A percentile compares a stretch with the other conserved stretches of the same genome.
These are phyloP conservation scores for Dendrocalamus latiflorus DNA, from an alignment of 202 grass and related monocot species.

Conservation along the genomic window DNA sequence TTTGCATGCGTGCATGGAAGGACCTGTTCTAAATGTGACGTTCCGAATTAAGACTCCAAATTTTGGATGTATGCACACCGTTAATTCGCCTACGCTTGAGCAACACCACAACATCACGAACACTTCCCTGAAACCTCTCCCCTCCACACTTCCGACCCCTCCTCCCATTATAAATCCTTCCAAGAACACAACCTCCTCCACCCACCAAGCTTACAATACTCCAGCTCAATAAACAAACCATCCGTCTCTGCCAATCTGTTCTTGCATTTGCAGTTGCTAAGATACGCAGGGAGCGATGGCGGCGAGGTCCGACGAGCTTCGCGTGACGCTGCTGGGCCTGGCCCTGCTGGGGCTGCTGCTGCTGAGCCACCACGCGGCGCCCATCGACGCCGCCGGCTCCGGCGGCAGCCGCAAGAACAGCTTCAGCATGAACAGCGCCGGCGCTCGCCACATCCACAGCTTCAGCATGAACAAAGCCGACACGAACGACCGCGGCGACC, in stretches of 20 bases:
- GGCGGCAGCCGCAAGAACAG: background rate
- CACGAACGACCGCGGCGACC: accelerated
- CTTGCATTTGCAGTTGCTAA: background rate
- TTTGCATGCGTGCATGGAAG: background rate
- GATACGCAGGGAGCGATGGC: slow-evolving; percentile 13
- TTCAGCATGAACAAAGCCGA: slow-evolving; percentile 39
- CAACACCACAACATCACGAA: slow-evolving; percentile 1
- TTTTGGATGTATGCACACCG: background rate
- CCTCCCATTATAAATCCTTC: slow-evolving; percentile 21
- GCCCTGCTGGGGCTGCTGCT: slow-evolving; percentile 35
- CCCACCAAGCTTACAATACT: background rate
- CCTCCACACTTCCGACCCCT: background rate
- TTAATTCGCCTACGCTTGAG: slow-evolving; percentile 11
- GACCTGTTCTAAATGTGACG: background rate
- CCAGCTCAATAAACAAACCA: slow-evolving; percentile 16
- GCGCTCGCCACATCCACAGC: slow-evolving; percentile 27
- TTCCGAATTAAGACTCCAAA: background rate
- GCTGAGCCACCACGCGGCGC: slow-evolving; percentile 23
- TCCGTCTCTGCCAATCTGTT: background rate
- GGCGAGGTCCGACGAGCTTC: slow-evolving; percentile 39
- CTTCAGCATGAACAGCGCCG: slow-evolving; percentile 29
- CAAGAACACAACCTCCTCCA: background rate
- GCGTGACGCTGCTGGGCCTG: slow-evolving; percentile 32
- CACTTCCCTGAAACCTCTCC: slow-evolving; percentile 26
- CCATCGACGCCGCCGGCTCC: background rate